These are phyloP conservation scores for Madurella mycetomatis DNA, from an alignment of 2,329 filamentous ascomycete species.

Conservation along the genomic window DNA sequence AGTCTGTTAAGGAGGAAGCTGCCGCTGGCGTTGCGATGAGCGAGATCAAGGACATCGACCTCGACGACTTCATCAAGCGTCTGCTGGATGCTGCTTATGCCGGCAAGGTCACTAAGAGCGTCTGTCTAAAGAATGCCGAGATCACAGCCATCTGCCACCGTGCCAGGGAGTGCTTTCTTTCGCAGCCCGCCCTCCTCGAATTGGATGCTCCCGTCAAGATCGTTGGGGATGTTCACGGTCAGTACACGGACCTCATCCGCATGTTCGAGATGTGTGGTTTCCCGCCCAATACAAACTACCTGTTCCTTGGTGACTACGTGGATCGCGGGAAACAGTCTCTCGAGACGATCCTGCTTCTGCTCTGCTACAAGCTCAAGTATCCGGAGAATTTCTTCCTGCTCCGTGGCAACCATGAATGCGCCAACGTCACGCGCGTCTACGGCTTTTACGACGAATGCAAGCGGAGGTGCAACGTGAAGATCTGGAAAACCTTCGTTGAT, in stretches of 20 bases:
- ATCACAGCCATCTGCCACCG: conserved; percentile 90
- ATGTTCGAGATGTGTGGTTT: conserved; percentile 99
- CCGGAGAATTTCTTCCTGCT: conserved; percentile 97
- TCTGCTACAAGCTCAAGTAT: conserved; percentile 97
- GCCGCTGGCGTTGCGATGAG: conserved; percentile 69
- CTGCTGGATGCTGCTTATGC: conserved; percentile 92
- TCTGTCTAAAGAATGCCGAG: conserved; percentile 95
- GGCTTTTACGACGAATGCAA: conserved; percentile 99
- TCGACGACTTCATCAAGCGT: conserved; percentile 96
- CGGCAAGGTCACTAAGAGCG: conserved; percentile 94
- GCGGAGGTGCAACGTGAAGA: conserved; percentile 89
- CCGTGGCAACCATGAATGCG: conserved; percentile 93
- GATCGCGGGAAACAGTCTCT: conserved; percentile 94
- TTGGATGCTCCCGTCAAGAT: conserved; percentile 95
- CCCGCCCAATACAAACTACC: conserved; percentile 83
- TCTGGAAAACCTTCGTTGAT: conserved; percentile 97
- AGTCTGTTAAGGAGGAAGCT: conserved; percentile 43
- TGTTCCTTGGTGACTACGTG: conserved; percentile 95
- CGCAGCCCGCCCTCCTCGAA: conserved; percentile 87
- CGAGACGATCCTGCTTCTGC: conserved; percentile 85
- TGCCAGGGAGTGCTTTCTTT: conserved; percentile 82
- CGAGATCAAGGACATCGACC: conserved; percentile 84
- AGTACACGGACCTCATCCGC: conserved; percentile 92
- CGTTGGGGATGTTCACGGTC: conserved; percentile 92
- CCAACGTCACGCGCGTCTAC: conserved; percentile 91